Evolutionary conservation across 306 rosid species (phyloP), one percentile per base, ranked within the genome.

Genomic region (Ochetophila trinervis): DNA sequence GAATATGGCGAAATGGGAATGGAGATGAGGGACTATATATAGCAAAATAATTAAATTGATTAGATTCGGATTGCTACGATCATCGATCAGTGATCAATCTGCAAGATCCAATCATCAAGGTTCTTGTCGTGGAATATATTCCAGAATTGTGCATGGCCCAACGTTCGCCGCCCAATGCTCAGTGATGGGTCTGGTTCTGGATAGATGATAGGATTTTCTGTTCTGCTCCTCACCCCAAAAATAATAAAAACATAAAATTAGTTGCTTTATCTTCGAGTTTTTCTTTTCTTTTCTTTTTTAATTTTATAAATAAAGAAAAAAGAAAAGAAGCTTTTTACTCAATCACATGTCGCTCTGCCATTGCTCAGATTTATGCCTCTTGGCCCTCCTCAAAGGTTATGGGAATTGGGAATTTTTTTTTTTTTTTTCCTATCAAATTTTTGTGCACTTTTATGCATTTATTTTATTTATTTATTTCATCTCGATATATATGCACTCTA

Each of bases 71-170:
- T 15, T 34, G 42, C 54, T 22, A 40, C 45, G 44, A 51, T 17
- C 42, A 19, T 67, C 54, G 27, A n/a, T 4, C 23, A 4, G 2
- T 10, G 57, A 22, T 53, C 17, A 55, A 23, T 49, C 64, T 58
- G 37, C 57, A 63, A 53, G 56, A 78, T 68, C 24, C 73, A 50
- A 20, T 37, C 63, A 49, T 56, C 71, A 49, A 60, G 49, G 69
- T 37, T 23, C 24, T 32, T 62, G 68, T 58, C 65, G 51, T 53
- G 53, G 83, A 74, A 79, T 79, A 79, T 79, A 79, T 79, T 74
- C 79, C 36, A 61, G 64, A 23, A 60, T 47, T 44, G 57, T 79
- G 62, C 80, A 74, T 74, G 77, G 74, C 58, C 67, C 81, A 36
- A 56, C 58, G 68, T 42, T 49, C 19, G 67, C 80, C 67, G 71